phyloP scores from a whole-genome alignment of 345 rosid genomes.

The Excoecaria agallocha region DNA sequence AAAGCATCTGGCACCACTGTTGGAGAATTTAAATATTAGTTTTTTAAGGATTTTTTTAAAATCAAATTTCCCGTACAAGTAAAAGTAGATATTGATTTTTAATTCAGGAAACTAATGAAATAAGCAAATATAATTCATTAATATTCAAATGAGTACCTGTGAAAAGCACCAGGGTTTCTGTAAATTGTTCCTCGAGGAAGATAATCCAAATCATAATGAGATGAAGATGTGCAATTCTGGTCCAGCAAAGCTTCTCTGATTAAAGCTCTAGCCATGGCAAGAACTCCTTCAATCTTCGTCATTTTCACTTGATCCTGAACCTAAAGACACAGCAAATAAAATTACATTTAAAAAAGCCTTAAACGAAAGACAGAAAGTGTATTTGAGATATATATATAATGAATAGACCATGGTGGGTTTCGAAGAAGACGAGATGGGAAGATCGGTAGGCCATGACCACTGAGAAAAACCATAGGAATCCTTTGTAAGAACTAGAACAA shows the following conservation, averaged over 20 bases:
- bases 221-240: constrained; percentile 15
- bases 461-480: constrained; percentile 20
- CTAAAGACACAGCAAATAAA: not conserved
- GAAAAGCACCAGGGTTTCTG: constrained; percentile 48
- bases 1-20: too few relatives aligned
- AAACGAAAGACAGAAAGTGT: not conserved
- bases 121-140: too few relatives aligned
- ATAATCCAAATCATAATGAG: constrained; percentile 36
- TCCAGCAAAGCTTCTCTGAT: constrained; percentile 42
- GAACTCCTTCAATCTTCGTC: constrained; percentile 37
- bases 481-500: constrained; percentile 10
- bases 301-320: constrained; percentile 8
- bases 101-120: too few relatives aligned
- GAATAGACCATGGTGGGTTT: not conserved
- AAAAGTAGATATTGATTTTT: too few relatives aligned
- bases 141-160: constrained; percentile 30
- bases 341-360: not conserved
- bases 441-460: constrained; percentile 14
- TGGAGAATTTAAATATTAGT: too few relatives aligned
- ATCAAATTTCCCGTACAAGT: too few relatives aligned
- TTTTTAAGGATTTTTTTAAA: too few relatives aligned
- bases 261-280: constrained; percentile 49
- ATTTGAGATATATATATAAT: not conserved
- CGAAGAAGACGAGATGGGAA: not conserved
- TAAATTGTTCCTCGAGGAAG: constrained; percentile 50